Evolutionary conservation across 163 green algal species (phyloP), one percentile per base, ranked within the genome.

Genomic region (Chloromonas sp.): DNA sequence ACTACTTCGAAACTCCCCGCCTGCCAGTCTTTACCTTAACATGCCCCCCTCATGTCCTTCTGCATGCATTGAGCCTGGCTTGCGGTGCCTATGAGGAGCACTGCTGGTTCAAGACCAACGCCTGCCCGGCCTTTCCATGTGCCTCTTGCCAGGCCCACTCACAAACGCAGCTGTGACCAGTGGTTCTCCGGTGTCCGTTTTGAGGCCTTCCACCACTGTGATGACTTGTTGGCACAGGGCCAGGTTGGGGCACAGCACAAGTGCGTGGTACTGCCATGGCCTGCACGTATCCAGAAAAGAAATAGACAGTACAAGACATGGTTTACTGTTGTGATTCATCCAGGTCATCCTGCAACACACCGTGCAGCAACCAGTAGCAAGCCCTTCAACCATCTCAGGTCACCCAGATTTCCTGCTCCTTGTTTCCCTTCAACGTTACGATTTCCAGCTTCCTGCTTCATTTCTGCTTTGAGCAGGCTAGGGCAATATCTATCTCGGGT

Each of bases 201-300:
- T 82, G 74, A 98, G 86, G 0, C 87, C 66, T 2, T 91, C 59
- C 2, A 87, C 87, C 14, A 85, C 88, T 2, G 86, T 82, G 14
- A 92, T 86, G 59, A 98, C 94, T 86, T 99, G 97, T n/a, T 96
- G 86, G 90, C 94, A 97, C 1, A 99, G 91, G 2, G 93, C 89
- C 3, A 87, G 85, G 84, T 98, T 98, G 74, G 95, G 94, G 86
- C 92, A 96, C 36, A 98, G 88, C 58, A 98, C 90, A 60, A 98
- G 89, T 14, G 88, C 77, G 82, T 81, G 77, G 82, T 78, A 84
- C 70, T 81, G 84, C 1, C 79, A n/a, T 58, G 58, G 71, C 2
- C 80, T 60, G 80, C 80, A 71, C 36, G 36, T 36, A 36, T 36
- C 36, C 36, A 36, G 36, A 36, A 36, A 36, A 36, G 36, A 36